Evolutionary conservation across 2,329 filamentous ascomycete genomes (phyloP).

Genomic region (Alternaria consortialis): DNA sequence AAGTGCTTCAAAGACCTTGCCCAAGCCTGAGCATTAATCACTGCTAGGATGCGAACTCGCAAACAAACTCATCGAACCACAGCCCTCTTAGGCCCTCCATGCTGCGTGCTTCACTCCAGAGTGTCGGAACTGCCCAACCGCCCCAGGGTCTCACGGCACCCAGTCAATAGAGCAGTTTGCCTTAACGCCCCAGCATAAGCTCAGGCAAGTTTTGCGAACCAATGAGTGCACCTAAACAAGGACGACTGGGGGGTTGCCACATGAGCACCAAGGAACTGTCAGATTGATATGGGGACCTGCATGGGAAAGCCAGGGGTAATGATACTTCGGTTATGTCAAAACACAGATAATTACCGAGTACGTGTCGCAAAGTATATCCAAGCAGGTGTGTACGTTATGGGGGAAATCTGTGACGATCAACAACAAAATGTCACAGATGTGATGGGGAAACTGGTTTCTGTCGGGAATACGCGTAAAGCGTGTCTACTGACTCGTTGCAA

Average conservation of each 20-base stretch:
- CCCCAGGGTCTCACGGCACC: background rate
- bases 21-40: background rate
- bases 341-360: background rate
- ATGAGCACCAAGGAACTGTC: background rate
- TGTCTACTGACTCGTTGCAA: slow-evolving; percentile 2
- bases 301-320: background rate
- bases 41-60: background rate
- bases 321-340: background rate
- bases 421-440: background rate
- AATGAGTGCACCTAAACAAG: background rate
- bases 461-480: background rate
- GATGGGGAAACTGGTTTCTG: background rate
- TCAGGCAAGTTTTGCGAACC: slow-evolving; percentile 1
- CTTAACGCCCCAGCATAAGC: background rate
- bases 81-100: background rate
- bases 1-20: background rate
- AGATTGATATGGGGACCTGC: background rate
- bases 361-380: background rate
- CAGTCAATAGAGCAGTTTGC: background rate
- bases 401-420: background rate
- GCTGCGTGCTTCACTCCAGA: background rate
- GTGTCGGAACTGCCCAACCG: background rate
- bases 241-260: background rate
- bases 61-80: background rate
- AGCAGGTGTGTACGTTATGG: background rate